Evolutionary conservation across 192 early-diverging fungal species (phyloP), one percentile per base, ranked within the genome.

Genomic region (Coemansia sp.): DNA sequence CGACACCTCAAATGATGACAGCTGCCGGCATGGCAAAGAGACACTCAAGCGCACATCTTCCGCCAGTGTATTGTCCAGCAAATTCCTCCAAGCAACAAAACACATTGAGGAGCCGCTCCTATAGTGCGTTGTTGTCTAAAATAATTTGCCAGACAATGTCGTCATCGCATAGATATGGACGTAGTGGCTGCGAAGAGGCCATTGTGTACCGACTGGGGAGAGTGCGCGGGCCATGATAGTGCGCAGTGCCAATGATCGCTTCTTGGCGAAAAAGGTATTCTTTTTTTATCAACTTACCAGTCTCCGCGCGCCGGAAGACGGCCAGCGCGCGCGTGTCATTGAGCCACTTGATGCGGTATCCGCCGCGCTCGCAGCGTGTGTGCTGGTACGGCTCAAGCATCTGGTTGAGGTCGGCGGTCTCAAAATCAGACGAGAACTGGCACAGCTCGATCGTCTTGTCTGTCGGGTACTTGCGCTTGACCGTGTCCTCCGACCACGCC

Each of bases 331-430:
- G 74, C 3, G 78, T 77, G 64, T 84, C 78, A 72, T 75, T 69
- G 44, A 85, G 83, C 83, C 83, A 85, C 66, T 85, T 85, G 71
- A 85, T 77, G 69, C 83, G 77, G 61, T 85, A 85, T 2, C 83
- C 83, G 19, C 83, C 83, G 58, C 76, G 74, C 51, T 85, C 78
- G 67, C 74, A 76, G 64, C 69, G 72, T 58, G 76, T 57, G 73
- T 85, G 83, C 75, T 85, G 78, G 75, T 85, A 85, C n/a, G 83
- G 83, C 63, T 80, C 75, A 41, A 85, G 75, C 75, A 85, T 85
- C 69, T 80, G 78, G 73, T 80, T 80, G 39, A 85, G 78, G 57
- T 85, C 83, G 23, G 75, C 75, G 19, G 83, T 85, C 41, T 85
- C 83, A 61, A 85, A 80, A 4, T 80, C 83, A 19, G 82, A 74